A percentile compares a stretch with the other conserved stretches of the same genome.
These are phyloP conservation scores for Lipomyces chichibuensis DNA, from an alignment of 805 yeast genomes.

Conservation along the genomic window DNA sequence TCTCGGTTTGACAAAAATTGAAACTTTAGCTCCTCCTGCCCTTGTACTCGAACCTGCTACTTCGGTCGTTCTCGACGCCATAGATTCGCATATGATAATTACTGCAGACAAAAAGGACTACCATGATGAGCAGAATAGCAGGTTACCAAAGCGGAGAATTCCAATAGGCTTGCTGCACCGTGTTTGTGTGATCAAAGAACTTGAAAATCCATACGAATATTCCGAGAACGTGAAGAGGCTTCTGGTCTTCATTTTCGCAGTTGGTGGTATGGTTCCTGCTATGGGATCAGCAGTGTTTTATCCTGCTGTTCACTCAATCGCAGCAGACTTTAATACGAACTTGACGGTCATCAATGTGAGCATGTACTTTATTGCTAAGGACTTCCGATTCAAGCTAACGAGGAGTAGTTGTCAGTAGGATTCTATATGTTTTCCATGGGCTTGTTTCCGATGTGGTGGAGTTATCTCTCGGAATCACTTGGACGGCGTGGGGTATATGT, in stretches of 20 bases:
- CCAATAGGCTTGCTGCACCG: slow-evolving; percentile 25
- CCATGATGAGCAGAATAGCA: not conserved
- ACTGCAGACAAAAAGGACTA: slow-evolving; percentile 4
- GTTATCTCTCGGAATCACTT: slow-evolving; percentile 69
- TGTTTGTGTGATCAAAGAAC: slow-evolving; percentile 64
- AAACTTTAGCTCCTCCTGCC: slow-evolving; percentile 17
- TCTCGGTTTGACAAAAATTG: not conserved
- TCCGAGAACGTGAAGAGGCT: slow-evolving; percentile 54
- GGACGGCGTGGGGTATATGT: slow-evolving; percentile 79
- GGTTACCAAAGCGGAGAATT: slow-evolving; percentile 2
- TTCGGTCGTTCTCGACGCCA: slow-evolving; percentile 12
- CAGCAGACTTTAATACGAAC: slow-evolving; percentile 57
- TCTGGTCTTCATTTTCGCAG: slow-evolving; percentile 68
- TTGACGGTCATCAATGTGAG: slow-evolving; percentile 63
- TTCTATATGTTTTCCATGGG: slow-evolving; percentile 74
- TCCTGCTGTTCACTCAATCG: slow-evolving; percentile 72
- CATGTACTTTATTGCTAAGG: not conserved
- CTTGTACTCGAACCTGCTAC: slow-evolving; percentile 26
- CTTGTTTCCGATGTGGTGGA: slow-evolving; percentile 88
- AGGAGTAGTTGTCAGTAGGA: slow-evolving; percentile 59
- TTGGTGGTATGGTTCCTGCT: slow-evolving; percentile 80
- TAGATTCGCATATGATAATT: slow-evolving; percentile 3
- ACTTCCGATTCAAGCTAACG: not conserved
- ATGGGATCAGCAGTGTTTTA: slow-evolving; percentile 85
- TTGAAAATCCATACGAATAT: slow-evolving; percentile 69